A percentile compares a stretch with the other conserved stretches of the same genome.
Conservation (phyloP, 2,329 filamentous ascomycete genomes). For the Pestalotiopsis sp. region DNA sequence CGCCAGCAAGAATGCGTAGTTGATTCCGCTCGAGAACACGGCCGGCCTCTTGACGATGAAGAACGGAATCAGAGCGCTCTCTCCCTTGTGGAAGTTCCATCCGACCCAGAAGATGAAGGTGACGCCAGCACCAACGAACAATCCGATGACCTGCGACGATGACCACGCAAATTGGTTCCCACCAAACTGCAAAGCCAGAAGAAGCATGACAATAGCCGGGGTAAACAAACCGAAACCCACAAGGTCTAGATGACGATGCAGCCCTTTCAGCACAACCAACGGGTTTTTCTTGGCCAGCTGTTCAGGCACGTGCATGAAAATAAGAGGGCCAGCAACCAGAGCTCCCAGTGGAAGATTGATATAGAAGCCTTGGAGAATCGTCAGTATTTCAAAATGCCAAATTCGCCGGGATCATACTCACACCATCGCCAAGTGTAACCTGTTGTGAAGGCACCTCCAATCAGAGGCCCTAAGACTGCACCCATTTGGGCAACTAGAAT, state of each 20-base stretch:
- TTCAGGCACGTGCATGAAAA: neutral
- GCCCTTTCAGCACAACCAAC: neutral
- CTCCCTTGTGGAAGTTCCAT: neutral
- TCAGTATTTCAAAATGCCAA: neutral
- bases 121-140: neutral
- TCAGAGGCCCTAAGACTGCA: neutral
- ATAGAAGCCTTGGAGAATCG: constrained; percentile 13
- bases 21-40: neutral
- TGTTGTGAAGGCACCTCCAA: neutral
- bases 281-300: neutral
- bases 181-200: neutral
- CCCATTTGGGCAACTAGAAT: neutral
- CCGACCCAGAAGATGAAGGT: neutral
- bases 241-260: neutral
- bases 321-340: neutral
- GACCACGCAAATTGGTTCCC: neutral
- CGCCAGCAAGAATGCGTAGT: neutral
- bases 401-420: neutral
- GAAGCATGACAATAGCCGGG: neutral
- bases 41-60: neutral
- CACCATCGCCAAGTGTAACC: neutral
- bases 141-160: neutral
- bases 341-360: constrained; percentile 16
- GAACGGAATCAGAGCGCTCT: neutral
- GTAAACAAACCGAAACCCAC: neutral